These are phyloP conservation scores for Ophiocordyceps camponoti-leonardi DNA, from an alignment of 2,329 filamentous ascomycete species.

Conservation along the genomic window DNA sequence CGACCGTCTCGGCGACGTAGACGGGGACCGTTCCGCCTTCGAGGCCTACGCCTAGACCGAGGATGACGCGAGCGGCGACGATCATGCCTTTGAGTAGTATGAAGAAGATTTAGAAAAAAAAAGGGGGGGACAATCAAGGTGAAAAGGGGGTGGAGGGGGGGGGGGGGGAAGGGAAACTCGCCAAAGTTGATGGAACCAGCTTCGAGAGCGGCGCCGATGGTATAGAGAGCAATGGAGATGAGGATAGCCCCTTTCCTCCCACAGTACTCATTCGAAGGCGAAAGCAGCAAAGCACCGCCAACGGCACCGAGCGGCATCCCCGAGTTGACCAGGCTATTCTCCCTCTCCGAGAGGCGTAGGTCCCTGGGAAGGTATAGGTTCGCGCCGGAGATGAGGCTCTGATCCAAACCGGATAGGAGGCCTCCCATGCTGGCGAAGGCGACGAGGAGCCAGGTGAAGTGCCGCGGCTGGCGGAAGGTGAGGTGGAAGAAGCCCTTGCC, in stretches of 20 bases:
- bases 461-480: slow-evolving; percentile 41
- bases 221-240: slow-evolving; percentile 52
- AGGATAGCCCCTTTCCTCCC: slow-evolving; percentile 54
- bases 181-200: slow-evolving; percentile 50
- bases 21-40: slow-evolving; percentile 61
- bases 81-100: slow-evolving; percentile 50
- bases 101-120: no score
- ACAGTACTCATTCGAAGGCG: slow-evolving; percentile 48
- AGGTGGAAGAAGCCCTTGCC: slow-evolving; percentile 31
- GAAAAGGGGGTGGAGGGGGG: no score
- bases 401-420: slow-evolving; percentile 54
- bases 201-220: slow-evolving; percentile 49
- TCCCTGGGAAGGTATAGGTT: slow-evolving; percentile 47
- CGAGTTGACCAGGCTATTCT: slow-evolving; percentile 51
- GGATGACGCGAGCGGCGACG: slow-evolving; percentile 46
- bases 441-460: slow-evolving; percentile 51
- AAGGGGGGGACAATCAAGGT: no score
- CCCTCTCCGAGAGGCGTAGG: slow-evolving; percentile 32
- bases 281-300: slow-evolving; percentile 49
- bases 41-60: slow-evolving; percentile 54
- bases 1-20: slow-evolving; percentile 58
- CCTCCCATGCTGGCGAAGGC: slow-evolving; percentile 62
- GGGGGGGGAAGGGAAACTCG: slow-evolving; percentile 6
- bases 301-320: slow-evolving; percentile 59
- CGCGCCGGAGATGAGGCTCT: slow-evolving; percentile 55